Evolutionary conservation across 2,329 filamentous ascomycete genomes (phyloP).

Genomic region (Phaeosphaeriaceae sp.): DNA sequence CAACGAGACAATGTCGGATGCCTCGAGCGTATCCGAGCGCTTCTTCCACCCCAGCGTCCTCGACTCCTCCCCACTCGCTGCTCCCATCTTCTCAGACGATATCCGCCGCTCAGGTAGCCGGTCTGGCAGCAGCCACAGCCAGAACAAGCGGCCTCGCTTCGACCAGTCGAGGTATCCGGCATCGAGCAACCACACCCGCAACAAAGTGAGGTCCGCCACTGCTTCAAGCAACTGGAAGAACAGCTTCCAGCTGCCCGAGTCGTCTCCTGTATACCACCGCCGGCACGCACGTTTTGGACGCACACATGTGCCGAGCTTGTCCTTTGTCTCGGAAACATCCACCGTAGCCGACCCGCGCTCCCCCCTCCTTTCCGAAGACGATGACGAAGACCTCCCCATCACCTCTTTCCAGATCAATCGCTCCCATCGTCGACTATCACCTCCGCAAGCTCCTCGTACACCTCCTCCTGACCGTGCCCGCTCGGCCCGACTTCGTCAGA

Average conservation of each 20-base stretch:
- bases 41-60: constrained; percentile 72
- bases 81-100: constrained; percentile 83
- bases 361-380: constrained; percentile 74
- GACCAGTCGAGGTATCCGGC: constrained; percentile 42
- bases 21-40: constrained; percentile 81
- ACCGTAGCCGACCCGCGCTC: constrained; percentile 68
- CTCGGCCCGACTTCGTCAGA: constrained; percentile 50
- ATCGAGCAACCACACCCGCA: constrained; percentile 69
- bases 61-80: constrained; percentile 85
- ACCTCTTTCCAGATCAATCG: constrained; percentile 71
- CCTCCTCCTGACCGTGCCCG: constrained; percentile 49
- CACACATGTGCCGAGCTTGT: constrained; percentile 74
- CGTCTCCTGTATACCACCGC: constrained; percentile 82
- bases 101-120: constrained; percentile 65
- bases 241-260: constrained; percentile 78
- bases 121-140: constrained; percentile 61
- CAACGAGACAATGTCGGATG: constrained; percentile 83
- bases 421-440: constrained; percentile 74
- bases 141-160: constrained; percentile 46
- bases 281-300: constrained; percentile 75
- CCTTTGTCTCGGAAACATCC: constrained; percentile 77
- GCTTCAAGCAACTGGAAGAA: constrained; percentile 74
- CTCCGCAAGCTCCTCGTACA: constrained; percentile 63
- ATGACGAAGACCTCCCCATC: constrained; percentile 79
- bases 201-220: constrained; percentile 67